phyloP scores from a whole-genome alignment of 2,329 filamentous ascomycete genomes.

The Verticillium alfalfae region DNA sequence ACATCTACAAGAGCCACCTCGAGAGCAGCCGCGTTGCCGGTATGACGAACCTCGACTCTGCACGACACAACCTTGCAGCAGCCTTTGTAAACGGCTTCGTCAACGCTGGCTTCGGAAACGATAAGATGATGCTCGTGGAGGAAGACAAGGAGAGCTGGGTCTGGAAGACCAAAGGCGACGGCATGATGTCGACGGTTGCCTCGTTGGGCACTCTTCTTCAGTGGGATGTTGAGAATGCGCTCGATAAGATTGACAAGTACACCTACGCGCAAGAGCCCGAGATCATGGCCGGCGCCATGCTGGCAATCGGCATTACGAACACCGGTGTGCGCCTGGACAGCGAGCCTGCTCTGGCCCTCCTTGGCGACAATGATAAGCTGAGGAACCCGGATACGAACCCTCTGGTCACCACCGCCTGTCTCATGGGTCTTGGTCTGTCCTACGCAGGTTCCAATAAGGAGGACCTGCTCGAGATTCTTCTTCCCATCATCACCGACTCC shows the following conservation, averaged over 20 bases:
- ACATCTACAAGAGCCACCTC: constrained; percentile 98
- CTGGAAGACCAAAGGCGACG: constrained; percentile 98
- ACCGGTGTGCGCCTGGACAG: constrained; percentile 85
- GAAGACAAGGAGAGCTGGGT: constrained; percentile 91
- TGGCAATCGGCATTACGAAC: constrained; percentile 94
- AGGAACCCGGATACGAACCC: constrained; percentile 61
- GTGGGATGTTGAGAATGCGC: constrained; percentile 87
- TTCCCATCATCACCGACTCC: constrained; percentile 83
- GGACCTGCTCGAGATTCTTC: constrained; percentile 75
- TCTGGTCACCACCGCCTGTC: constrained; percentile 72
- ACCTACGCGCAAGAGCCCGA: constrained; percentile 78
- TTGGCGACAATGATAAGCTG: constrained; percentile 76
- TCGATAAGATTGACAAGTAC: constrained; percentile 93
- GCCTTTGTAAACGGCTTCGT: constrained; percentile 97
- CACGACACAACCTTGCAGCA: constrained; percentile 89
- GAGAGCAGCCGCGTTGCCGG: constrained; percentile 91
- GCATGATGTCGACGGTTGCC: constrained; percentile 93
- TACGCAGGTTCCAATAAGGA: constrained; percentile 94
- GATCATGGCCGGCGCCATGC: constrained; percentile 84
- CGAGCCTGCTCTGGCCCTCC: constrained; percentile 82
- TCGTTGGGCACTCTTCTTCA: constrained; percentile 86
- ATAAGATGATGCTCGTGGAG: constrained; percentile 96
- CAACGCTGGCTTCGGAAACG: constrained; percentile 89
- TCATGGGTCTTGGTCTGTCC: constrained; percentile 92
- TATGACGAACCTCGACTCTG: constrained; percentile 91